Evolutionary conservation across 2,329 filamentous ascomycete genomes (phyloP), one percentile per base, ranked within the genome.

Genomic region (Coniella lustricola): DNA sequence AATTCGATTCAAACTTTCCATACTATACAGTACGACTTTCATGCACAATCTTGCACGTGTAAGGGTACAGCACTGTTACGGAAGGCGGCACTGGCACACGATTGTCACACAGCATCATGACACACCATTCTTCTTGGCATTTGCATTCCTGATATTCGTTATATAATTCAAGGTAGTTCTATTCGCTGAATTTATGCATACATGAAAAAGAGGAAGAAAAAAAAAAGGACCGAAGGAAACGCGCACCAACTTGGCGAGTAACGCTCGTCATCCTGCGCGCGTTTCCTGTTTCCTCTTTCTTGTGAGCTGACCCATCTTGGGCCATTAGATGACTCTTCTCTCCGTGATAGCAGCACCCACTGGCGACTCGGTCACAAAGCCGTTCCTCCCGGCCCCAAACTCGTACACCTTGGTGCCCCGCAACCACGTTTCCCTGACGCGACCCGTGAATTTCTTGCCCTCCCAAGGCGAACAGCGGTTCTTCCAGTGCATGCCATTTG

Each of bases 381-480:
- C 77, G 4, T 60, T 65, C 31, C 74, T 67, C 4, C 48, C 57
- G 0, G 71, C 77, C n/a, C 79, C 81, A 29, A 86, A 72, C 54
- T 79, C 76, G 64, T 85, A 94, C n/a, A 95, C 76, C 63, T 77
- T 82, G 55, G 70, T 71, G 0, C 90, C 90, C 7, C 90, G 75
- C 53, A 96, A 62, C 86, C 88, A 95, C 7, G 90, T 95, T 74
- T 94, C 87, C 50, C 70, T 73, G 10, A 95, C 90, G 51, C 89
- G 79, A 1, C 90, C 90, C 40, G 75, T 77, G 59, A 96, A 83
- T 29, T 72, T 75, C 65, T 84, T 85, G 17, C 87, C 87, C 64
- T 95, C 85, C 75, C 94, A 96, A 0, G 90, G 90, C 49, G 84
- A 90, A 72, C 89, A 90, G 61, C 89, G 88, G 67, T 96, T 95